Conservation (phyloP, 2,329 filamentous ascomycete genomes). For the Tolypocladium tundrense region DNA sequence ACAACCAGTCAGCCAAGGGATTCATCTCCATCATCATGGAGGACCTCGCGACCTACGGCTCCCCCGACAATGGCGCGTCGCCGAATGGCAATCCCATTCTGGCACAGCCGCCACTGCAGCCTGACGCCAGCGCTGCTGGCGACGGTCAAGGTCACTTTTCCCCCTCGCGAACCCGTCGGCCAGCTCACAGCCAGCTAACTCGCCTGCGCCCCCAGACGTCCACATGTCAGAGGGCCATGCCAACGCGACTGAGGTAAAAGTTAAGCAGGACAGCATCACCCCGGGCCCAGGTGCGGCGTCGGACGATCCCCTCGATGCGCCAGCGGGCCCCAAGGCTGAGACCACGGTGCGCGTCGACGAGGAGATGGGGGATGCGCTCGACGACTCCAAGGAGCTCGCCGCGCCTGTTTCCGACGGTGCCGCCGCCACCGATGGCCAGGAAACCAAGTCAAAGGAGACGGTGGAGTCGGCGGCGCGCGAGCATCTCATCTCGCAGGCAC, state of each 20-base stretch:
- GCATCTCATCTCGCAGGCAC: slow-evolving; percentile 86
- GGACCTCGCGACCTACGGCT: slow-evolving; percentile 46
- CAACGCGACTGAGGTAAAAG: slow-evolving; percentile 32
- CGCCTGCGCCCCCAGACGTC: slow-evolving; percentile 36
- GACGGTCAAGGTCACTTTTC: slow-evolving; percentile 35
- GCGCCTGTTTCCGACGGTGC: slow-evolving; percentile 32
- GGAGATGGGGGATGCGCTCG: slow-evolving; percentile 63
- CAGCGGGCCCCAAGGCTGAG: slow-evolving; percentile 46
- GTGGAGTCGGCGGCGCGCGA: slow-evolving; percentile 81
- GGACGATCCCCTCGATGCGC: slow-evolving; percentile 61
- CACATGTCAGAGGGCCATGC: slow-evolving; percentile 46
- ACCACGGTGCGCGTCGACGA: slow-evolving; percentile 59
- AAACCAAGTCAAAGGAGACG: slow-evolving; percentile 65
- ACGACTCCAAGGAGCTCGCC: slow-evolving; percentile 39
- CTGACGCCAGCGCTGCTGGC: slow-evolving; percentile 25
- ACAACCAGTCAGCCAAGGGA: slow-evolving; percentile 4
- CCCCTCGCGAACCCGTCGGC: not conserved
- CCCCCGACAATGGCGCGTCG: slow-evolving; percentile 44
- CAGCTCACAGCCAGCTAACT: not conserved
- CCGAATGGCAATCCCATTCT: slow-evolving; percentile 46
- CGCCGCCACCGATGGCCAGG: slow-evolving; percentile 40
- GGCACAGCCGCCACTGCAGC: slow-evolving; percentile 42
- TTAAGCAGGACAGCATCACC: slow-evolving; percentile 53
- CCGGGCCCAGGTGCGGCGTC: slow-evolving; percentile 40
- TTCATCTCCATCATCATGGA: slow-evolving; percentile 38